These are phyloP conservation scores for Coleophoma cylindrospora DNA, from an alignment of 2,329 filamentous ascomycete genomes.

Conservation along the genomic window DNA sequence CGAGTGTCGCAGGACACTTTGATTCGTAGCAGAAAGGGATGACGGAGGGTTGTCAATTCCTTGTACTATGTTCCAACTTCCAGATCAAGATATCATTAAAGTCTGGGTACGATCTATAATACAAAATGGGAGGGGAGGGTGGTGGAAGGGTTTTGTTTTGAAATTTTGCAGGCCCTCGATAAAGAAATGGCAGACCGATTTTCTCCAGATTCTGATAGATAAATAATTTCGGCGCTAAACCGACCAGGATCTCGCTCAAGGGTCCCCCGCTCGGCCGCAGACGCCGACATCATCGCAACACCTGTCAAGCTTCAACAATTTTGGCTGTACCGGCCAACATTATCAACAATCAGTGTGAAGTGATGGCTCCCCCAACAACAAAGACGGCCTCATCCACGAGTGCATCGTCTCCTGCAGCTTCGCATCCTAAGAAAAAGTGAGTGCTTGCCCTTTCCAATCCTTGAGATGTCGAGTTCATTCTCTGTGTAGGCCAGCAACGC, in stretches of 20 bases:
- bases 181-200: neutral
- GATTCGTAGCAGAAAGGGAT: neutral
- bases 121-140: neutral
- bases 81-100: no score
- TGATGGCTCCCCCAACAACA: no score
- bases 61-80: neutral
- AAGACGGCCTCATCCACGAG: neutral
- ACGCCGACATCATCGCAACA: neutral
- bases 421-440: constrained; percentile 17
- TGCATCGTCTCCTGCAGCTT: constrained; percentile 5
- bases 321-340: neutral
- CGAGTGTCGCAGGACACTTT: neutral
- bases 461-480: neutral
- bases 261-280: no score
- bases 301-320: neutral
- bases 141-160: neutral
- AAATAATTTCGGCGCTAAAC: neutral
- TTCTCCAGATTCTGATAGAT: neutral
- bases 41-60: neutral
- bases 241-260: neutral
- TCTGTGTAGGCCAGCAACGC: constrained; percentile 33
- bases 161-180: neutral
- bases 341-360: no score
- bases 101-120: no score
- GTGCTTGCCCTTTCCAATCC: constrained; percentile 1